Percentiles rank a stretch among this genome's conserved stretches.
phyloP scores from a whole-genome alignment of 1,139 yeast species.

The Suhomyces atakaporum region DNA sequence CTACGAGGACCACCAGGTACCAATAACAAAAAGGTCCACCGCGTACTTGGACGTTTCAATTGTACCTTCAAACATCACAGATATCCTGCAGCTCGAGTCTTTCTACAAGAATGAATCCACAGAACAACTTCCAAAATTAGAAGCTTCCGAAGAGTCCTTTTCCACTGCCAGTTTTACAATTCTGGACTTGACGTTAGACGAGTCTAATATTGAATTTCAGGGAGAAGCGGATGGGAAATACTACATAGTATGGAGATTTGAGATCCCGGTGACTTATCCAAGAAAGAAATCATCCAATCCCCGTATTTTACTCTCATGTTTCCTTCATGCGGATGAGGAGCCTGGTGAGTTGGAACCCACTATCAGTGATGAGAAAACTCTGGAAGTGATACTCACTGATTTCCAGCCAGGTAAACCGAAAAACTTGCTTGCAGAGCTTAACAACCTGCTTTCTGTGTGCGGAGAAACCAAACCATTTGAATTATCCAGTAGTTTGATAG shows the following conservation, averaged over 20 bases:
- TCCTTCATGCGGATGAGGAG: slow-evolving; percentile 19
- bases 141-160: slow-evolving; percentile 1
- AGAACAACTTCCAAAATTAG: slow-evolving; percentile 2
- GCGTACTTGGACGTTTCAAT: slow-evolving; percentile 31
- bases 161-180: slow-evolving; percentile 17
- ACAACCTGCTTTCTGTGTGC: slow-evolving; percentile 18
- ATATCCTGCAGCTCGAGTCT: slow-evolving; percentile 10
- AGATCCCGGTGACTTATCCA: slow-evolving; percentile 40
- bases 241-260: slow-evolving; percentile 35
- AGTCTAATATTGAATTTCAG: slow-evolving; percentile 17
- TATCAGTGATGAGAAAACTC: neutral
- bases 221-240: slow-evolving; percentile 13
- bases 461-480: slow-evolving; percentile 8
- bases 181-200: slow-evolving; percentile 17
- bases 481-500: slow-evolving; percentile 9
- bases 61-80: slow-evolving; percentile 28
- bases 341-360: slow-evolving; percentile 3
- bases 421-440: slow-evolving; percentile 30
- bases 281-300: slow-evolving; percentile 36
- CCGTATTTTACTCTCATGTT: slow-evolving; percentile 28
- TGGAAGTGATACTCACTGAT: slow-evolving; percentile 19
- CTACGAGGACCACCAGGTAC: slow-evolving; percentile 17
- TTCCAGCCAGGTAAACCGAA: slow-evolving; percentile 23
- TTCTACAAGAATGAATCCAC: slow-evolving; percentile 9
- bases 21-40: slow-evolving; percentile 12